Conservation (phyloP, 2,329 filamentous ascomycete genomes). For the Hypomyces perniciosus region DNA sequence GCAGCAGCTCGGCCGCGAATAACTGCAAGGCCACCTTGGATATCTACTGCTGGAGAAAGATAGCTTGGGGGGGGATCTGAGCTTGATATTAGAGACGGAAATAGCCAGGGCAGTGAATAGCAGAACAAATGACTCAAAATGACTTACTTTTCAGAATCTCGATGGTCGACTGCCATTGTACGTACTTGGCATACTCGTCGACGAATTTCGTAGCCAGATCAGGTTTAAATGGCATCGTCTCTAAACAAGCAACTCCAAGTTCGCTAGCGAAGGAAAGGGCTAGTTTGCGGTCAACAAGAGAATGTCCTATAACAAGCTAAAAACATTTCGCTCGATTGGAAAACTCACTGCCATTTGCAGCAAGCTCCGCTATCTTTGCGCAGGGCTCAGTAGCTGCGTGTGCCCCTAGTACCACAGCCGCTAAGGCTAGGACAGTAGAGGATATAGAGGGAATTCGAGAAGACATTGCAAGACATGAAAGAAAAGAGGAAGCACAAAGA, state of each 20-base stretch:
- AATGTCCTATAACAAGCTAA: too few relatives aligned
- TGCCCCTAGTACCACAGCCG: background rate
- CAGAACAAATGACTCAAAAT: background rate
- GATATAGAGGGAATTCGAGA: too few relatives aligned
- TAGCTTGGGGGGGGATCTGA: slow-evolving; percentile 8
- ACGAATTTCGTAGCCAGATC: slow-evolving; percentile 3
- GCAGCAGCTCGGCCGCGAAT: background rate
- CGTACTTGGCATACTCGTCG: slow-evolving; percentile 8
- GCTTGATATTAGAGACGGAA: background rate
- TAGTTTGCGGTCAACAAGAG: background rate
- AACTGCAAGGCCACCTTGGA: slow-evolving; percentile 8
- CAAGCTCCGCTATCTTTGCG: background rate
- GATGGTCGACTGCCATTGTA: slow-evolving; percentile 13
- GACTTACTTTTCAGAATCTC: slow-evolving; percentile 9
- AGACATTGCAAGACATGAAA: too few relatives aligned
- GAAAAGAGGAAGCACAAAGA: too few relatives aligned
- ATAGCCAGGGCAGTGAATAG: too few relatives aligned
- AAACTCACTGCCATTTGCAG: background rate
- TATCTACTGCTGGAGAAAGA: slow-evolving; percentile 6
- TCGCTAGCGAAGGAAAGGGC: background rate
- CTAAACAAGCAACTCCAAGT: slow-evolving; percentile 3
- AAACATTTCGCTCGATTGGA: background rate
- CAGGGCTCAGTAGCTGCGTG: background rate
- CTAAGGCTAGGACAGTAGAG: slow-evolving; percentile 1
- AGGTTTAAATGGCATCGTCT: slow-evolving; percentile 11